phyloP scores from a whole-genome alignment of 306 rosid genomes.

The Prunus fruticosa region DNA sequence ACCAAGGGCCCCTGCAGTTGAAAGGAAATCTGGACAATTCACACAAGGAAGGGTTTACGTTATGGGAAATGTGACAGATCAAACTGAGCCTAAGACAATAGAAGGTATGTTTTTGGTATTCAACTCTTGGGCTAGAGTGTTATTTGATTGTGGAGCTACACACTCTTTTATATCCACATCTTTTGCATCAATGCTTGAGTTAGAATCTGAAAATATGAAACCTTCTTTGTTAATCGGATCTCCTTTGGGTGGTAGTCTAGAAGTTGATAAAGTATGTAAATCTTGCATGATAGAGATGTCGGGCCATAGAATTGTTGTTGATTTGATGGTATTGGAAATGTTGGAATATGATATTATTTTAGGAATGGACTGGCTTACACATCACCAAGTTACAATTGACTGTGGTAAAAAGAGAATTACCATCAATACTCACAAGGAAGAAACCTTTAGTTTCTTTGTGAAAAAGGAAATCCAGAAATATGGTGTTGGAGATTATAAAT shows the following conservation, averaged over 20 bases:
- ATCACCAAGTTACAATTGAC: neutral
- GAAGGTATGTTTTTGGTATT: neutral
- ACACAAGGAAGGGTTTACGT: neutral
- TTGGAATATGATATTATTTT: neutral
- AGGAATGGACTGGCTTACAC: neutral
- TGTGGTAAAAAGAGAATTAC: neutral
- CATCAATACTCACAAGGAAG: neutral
- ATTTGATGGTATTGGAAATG: neutral
- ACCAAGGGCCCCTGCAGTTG: neutral
- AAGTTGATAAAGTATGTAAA: neutral
- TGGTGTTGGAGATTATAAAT: neutral
- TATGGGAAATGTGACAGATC: too few species aligned
- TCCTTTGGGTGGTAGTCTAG: neutral
- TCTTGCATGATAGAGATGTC: neutral
- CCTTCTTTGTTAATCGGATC: neutral
- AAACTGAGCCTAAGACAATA: neutral
- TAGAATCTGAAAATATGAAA: neutral
- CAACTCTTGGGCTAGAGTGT: neutral
- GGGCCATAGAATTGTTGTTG: neutral
- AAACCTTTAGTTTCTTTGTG: neutral
- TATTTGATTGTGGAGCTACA: neutral
- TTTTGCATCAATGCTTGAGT: neutral
- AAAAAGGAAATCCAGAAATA: too few species aligned
- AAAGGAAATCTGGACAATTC: neutral
- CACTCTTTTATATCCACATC: neutral